Evolutionary conservation across 768 basidiomycete species (phyloP).

Genomic region (Tricholoma matsutake): DNA sequence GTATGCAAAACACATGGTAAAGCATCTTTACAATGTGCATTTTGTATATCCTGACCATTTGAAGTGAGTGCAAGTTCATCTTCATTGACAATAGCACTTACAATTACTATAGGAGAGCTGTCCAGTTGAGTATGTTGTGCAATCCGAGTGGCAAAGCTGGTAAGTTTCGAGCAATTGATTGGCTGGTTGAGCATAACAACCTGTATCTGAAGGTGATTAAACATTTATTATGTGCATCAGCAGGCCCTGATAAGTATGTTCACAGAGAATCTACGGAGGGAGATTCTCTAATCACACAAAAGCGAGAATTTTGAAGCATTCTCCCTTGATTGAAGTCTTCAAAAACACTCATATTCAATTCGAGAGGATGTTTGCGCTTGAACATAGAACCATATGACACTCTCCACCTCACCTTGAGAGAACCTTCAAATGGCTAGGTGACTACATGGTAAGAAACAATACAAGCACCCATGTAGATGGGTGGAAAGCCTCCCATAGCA

Average conservation of each 20-base stretch:
- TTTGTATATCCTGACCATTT: too few relatives aligned
- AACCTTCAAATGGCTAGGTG: constrained; percentile 12
- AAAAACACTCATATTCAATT: constrained; percentile 20
- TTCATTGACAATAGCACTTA: background rate
- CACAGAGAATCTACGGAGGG: constrained; percentile 32
- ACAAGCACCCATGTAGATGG: background rate
- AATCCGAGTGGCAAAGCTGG: constrained; percentile 34
- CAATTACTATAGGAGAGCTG: constrained; percentile 13
- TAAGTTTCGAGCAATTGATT: constrained; percentile 33
- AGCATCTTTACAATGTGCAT: too few relatives aligned
- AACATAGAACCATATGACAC: constrained; percentile 22
- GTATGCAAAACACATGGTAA: too few relatives aligned
- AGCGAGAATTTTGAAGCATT: constrained; percentile 26
- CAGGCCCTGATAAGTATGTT: background rate
- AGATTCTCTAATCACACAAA: constrained; percentile 32
- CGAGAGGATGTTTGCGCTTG: constrained; percentile 23
- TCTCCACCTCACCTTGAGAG: constrained; percentile 23
- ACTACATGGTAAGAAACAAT: background rate
- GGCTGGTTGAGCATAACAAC: constrained; percentile 40
- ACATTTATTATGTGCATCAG: background rate
- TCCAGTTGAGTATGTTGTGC: constrained; percentile 27
- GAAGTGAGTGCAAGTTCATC: too few relatives aligned
- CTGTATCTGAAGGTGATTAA: constrained; percentile 37
- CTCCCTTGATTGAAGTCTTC: constrained; percentile 31
- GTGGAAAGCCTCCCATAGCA: background rate